Conservation (phyloP, 495 filamentous ascomycete genomes). For the Beverwykella pulmonaria region DNA sequence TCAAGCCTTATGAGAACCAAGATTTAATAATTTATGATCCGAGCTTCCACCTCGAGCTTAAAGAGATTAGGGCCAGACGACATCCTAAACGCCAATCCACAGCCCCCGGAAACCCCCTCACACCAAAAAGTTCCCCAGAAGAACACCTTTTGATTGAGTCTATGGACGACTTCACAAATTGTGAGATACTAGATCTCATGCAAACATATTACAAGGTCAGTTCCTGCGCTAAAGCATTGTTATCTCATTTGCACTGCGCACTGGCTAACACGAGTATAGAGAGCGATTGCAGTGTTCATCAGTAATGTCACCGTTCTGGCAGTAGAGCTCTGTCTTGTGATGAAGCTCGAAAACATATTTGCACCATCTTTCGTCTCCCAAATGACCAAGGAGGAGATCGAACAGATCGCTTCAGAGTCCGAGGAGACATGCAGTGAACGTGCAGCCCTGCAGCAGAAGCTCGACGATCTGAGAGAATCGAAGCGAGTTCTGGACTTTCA, state of each 20-base stretch:
- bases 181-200: slow-evolving; percentile 37
- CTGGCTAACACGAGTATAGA: slow-evolving; percentile 47
- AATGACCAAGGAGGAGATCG: slow-evolving; percentile 15
- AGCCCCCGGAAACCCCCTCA: background rate
- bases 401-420: slow-evolving; percentile 14
- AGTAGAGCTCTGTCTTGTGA: slow-evolving; percentile 21
- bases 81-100: background rate
- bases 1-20: background rate
- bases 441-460: slow-evolving; percentile 2
- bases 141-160: slow-evolving; percentile 14
- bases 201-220: slow-evolving; percentile 42
- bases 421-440: slow-evolving; percentile 11
- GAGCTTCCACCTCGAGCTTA: slow-evolving; percentile 3
- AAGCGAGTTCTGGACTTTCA: slow-evolving; percentile 13
- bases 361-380: background rate
- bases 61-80: slow-evolving; percentile 6
- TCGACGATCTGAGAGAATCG: slow-evolving; percentile 11
- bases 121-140: background rate
- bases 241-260: background rate
- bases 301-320: slow-evolving; percentile 57
- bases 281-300: slow-evolving; percentile 62
- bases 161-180: slow-evolving; percentile 27
- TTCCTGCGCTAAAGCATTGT: slow-evolving; percentile 25
- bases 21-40: slow-evolving; percentile 24
- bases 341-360: slow-evolving; percentile 50